Evolutionary conservation across 2,329 filamentous ascomycete species (phyloP).

Genomic region (Cladophialophora immunda): DNA sequence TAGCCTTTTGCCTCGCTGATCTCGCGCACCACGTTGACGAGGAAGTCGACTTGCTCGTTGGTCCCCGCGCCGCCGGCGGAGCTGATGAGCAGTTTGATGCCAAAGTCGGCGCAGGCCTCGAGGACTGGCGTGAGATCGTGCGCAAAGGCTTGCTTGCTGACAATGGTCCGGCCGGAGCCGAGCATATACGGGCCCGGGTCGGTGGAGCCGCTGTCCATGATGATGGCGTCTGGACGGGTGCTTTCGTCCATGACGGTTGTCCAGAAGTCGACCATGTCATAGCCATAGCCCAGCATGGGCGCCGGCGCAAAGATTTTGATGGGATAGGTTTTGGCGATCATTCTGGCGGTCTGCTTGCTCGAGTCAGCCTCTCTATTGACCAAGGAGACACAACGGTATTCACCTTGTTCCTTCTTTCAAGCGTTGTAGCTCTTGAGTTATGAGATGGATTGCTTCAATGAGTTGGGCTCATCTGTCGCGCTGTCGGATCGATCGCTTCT

Average conservation of each 20-base stretch:
- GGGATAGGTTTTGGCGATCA: conserved; percentile 8
- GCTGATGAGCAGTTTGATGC: conserved; percentile 4
- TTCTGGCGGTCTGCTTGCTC: not conserved
- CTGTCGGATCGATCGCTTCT: not conserved
- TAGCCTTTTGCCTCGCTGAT: conserved; percentile 3
- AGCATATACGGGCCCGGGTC: conserved; percentile 15
- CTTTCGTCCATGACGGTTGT: conserved; percentile 10
- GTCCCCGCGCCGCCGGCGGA: conserved; percentile 1
- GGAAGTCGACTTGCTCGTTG: not conserved
- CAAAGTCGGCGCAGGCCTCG: not conserved
- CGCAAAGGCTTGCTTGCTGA: not conserved
- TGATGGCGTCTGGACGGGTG: conserved; percentile 13
- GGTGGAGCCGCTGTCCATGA: conserved; percentile 14
- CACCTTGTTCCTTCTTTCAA: not conserved
- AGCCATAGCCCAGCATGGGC: conserved; percentile 21
- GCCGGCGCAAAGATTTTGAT: conserved; percentile 17
- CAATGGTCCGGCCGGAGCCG: conserved; percentile 4
- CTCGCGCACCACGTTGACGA: not conserved
- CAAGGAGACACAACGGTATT: not conserved
- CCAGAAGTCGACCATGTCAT: conserved; percentile 14
- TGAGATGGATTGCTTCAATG: not conserved
- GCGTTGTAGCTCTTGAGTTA: not conserved
- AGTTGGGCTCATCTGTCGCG: not conserved
- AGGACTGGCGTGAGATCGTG: not conserved
- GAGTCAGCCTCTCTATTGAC: not conserved